Base-by-base conservation (phyloP, 495 filamentous ascomycete genomes). In the Pyrenula massariospora region DNA sequence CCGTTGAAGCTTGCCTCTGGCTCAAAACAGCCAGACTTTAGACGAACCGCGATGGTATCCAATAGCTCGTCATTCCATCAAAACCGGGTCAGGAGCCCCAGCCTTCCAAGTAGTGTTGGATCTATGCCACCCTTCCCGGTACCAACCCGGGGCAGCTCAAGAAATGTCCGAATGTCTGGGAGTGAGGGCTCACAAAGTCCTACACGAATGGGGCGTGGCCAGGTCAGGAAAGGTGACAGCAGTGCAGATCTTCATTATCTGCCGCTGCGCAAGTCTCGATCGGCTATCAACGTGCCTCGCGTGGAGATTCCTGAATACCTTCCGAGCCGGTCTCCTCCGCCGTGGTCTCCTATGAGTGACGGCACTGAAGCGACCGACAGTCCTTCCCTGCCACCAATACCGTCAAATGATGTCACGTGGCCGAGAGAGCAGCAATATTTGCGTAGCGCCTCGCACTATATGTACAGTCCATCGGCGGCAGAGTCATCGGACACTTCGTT, bases 181-280 rank as follows among this genome's bases (percentile, higher is more conserved):
- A 94, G 87, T 57, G 91, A 96, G 57, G 87, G 87, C 24, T 83
- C 81, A 15, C 80, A 81, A 56, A 95, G 88, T 58, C 91, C 92
- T 12, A 90, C 87, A n/a, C 83, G 71, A 20, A 52, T 52, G 50
- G 19, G 50, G 8, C 19, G 50, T 52, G 19, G 22, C 50, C 50
- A 52, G 8, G 8, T 19, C 8, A 52, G 50, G 20, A 24, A 20
- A 19, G 8, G 19, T 10, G 50, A 24, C n/a, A 52, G 50, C 19
- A 24, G n/a, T 19, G 8, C 22, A 52, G 22, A 52, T 24, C 8
- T 52, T 10, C 50, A 52, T 5, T 8, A 5, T 42, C 75, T 71
- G 25, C 77, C 72, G 1, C 55, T 96, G 48, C 86, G 92, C 21
- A 94, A 93, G 65, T 84, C 87, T 12, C 83, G 89, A 50, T 95